Base-by-base conservation (phyloP, 2,329 filamentous ascomycete species). In the Shiraia sp. region DNA sequence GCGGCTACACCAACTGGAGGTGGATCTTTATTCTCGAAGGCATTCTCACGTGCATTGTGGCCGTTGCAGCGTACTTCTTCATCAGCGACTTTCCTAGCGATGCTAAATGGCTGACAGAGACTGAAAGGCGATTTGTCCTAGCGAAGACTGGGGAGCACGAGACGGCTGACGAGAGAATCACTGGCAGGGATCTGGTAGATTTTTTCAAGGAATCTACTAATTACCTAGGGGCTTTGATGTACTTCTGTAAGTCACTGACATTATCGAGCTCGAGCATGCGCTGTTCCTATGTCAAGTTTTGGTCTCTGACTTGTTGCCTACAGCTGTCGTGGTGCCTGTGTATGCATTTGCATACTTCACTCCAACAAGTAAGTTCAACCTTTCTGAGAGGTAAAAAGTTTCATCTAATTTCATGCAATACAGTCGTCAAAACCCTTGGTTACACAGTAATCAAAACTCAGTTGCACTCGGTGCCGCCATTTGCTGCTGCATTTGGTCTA, bases 241-340 rank as follows among this genome's bases (percentile, higher is more conserved):
- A 39, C 36, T 44, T 37, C 17, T 27, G 37, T 32, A 24, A 10
- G 32, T 32, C 14, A 73, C 61, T 12, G 78, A 77, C 42, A 65
- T 73, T 36, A 68, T 7, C 3, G 14, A 7, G 13, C n/a, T 19
- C 17, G 19, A n/a, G n/a, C n/a, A n/a, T n/a, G n/a, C n/a, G n/a
- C n/a, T n/a, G n/a, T n/a, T n/a, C n/a, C n/a, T 22, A 22, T 22
- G 19, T 22, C 19, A 8, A 22, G 19, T 22, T 22, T 22, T 22
- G 4, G 19, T 36, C n/a, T 26, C 33, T 36, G 13, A 36, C 13
- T 25, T 19, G 23, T 32, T 14, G 33, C 22, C 19, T 22, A 22
- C 19, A 36, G 33, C 33, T 15, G 33, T 43, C 15, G 27, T 32
- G 14, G 51, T 61, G 49, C 65, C 73, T 15, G 71, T 71, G 16